Evolutionary conservation across 106 monocot species (phyloP).

Genomic region (Dendrobium nobile): DNA sequence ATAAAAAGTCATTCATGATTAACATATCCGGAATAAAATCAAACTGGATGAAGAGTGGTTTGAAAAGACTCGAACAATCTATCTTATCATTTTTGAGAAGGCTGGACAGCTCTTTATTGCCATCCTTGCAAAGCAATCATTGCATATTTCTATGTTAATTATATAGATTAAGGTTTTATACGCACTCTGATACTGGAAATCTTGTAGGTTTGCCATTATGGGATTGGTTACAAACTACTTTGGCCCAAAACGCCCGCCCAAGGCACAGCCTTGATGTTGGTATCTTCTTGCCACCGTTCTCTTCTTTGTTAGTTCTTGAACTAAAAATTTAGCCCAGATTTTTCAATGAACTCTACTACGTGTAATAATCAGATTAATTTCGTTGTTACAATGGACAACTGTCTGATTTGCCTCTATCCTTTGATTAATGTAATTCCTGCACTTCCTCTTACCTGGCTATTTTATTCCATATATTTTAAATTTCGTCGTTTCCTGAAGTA

Average conservation of each 20-base stretch:
- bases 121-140: neutral
- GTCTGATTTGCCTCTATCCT: too few species aligned
- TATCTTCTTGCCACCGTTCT: neutral
- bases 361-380: too few species aligned
- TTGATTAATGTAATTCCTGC: too few species aligned
- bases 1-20: too few species aligned
- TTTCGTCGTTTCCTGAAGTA: too few species aligned
- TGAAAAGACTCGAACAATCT: neutral
- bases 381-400: too few species aligned
- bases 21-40: too few species aligned
- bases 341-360: neutral
- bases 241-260: slow-evolving; percentile 38
- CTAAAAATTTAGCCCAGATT: neutral
- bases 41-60: neutral
- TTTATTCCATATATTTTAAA: too few species aligned
- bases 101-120: too few species aligned
- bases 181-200: neutral
- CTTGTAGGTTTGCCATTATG: slow-evolving; percentile 71
- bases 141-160: neutral
- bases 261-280: slow-evolving; percentile 20
- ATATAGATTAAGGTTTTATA: neutral
- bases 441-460: too few species aligned
- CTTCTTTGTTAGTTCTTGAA: neutral
- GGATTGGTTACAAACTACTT: slow-evolving; percentile 57
- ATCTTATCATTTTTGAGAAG: too few species aligned